These are phyloP conservation scores for Penicillium cinerascens DNA, from an alignment of 495 filamentous ascomycete species.

Conservation along the genomic window DNA sequence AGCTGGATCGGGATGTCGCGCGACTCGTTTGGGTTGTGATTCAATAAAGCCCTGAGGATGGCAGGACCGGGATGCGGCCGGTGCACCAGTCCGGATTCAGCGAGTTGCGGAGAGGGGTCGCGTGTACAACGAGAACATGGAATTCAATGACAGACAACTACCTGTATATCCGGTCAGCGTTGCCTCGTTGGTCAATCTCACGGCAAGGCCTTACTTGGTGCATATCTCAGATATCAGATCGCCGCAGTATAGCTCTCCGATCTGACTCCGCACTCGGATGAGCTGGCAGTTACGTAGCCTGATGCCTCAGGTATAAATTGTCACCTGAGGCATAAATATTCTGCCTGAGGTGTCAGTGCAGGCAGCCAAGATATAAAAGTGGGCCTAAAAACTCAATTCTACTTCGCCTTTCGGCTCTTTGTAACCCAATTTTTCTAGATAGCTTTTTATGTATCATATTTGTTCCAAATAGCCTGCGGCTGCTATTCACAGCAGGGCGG, in stretches of 20 bases:
- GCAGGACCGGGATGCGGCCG: not conserved
- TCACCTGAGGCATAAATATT: not conserved
- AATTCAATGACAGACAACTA: not conserved
- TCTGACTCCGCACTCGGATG: conserved; percentile 18
- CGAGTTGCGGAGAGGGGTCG: conserved; percentile 2
- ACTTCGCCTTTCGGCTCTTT: too few species aligned
- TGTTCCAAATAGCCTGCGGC: too few species aligned
- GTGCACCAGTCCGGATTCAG: conserved; percentile 12
- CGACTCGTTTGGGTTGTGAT: not conserved
- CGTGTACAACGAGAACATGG: not conserved
- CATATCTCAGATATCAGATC: not conserved
- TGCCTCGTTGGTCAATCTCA: not conserved
- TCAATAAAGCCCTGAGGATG: not conserved
- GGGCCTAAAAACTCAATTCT: too few species aligned
- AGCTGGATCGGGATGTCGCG: not conserved
- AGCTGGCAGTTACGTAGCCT: conserved; percentile 14
- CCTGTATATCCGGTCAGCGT: not conserved
- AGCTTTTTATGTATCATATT: too few species aligned
- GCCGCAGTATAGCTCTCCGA: not conserved
- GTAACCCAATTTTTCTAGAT: too few species aligned
- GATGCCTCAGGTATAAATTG: not conserved
- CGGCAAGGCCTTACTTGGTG: not conserved
- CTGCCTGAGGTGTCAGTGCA: too few species aligned
- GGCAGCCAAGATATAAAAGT: too few species aligned
- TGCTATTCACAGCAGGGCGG: too few species aligned